A percentile compares a stretch with the other conserved stretches of the same genome.
These are phyloP conservation scores for Ogataea nonfermentans DNA, from an alignment of 805 yeast species.

Conservation along the genomic window DNA sequence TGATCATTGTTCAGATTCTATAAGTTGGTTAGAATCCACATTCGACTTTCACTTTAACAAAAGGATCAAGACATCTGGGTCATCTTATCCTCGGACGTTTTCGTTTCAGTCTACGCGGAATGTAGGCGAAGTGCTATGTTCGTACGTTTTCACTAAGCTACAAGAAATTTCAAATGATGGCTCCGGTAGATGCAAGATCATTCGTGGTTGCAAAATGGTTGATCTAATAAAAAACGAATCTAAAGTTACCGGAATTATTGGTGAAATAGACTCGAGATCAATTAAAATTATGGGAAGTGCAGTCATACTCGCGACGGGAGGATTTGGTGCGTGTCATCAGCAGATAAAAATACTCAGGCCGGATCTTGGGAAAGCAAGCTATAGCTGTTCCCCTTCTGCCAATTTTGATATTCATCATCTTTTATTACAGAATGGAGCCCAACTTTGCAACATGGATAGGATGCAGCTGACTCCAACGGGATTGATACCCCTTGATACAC, in stretches of 20 bases:
- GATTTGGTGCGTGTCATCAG: conserved; percentile 58
- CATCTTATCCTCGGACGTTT: conserved; percentile 16
- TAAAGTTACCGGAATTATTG: conserved; percentile 24
- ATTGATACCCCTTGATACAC: conserved; percentile 43
- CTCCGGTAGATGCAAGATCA: conserved; percentile 38
- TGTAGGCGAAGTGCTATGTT: conserved; percentile 62
- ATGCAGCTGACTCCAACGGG: conserved; percentile 68
- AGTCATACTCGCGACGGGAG: conserved; percentile 63
- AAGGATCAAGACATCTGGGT: conserved; percentile 11
- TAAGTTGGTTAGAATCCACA: conserved; percentile 69
- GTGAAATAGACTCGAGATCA: conserved; percentile 30
- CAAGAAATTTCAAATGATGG: conserved; percentile 35
- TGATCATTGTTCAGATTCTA: conserved; percentile 58
- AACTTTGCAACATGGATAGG: conserved; percentile 54
- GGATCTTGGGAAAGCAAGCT: conserved; percentile 49
- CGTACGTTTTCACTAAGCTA: conserved; percentile 45
- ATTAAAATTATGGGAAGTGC: conserved; percentile 41
- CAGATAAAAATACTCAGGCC: conserved; percentile 48
- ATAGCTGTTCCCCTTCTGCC: conserved; percentile 47
- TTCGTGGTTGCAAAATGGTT: conserved; percentile 35
- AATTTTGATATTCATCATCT: conserved; percentile 61
- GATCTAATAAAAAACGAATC: conserved; percentile 35
- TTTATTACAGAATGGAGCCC: conserved; percentile 46
- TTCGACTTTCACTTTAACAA: conserved; percentile 47
- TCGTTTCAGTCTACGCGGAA: conserved; percentile 30